Evolutionary conservation across 2,329 filamentous ascomycete genomes (phyloP).

Genomic region (Aspergillus sp.): DNA sequence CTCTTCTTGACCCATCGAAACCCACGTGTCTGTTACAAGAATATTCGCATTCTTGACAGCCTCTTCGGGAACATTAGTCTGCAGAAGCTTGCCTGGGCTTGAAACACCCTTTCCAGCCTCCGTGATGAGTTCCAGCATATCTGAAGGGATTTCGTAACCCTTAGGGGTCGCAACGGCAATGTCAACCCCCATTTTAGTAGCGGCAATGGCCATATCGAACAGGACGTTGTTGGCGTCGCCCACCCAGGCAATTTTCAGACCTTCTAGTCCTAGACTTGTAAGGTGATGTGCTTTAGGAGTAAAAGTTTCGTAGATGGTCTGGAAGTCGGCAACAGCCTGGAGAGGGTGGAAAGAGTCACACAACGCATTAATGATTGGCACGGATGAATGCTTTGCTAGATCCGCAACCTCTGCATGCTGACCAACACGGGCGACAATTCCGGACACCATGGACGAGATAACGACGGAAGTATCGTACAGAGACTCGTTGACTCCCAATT

Average conservation of each 20-base stretch:
- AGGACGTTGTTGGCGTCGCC: constrained; percentile 97
- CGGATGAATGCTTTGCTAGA: constrained; percentile 69
- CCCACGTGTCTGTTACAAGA: constrained; percentile 95
- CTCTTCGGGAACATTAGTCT: constrained; percentile 80
- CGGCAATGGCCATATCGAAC: constrained; percentile 86
- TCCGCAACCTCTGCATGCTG: constrained; percentile 72
- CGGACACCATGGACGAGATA: constrained; percentile 89
- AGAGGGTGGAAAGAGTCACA: constrained; percentile 91
- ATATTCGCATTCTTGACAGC: constrained; percentile 83
- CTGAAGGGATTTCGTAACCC: constrained; percentile 76
- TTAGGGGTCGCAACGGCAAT: constrained; percentile 82
- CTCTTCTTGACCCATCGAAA: constrained; percentile 95
- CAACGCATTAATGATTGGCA: constrained; percentile 83
- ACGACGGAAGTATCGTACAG: constrained; percentile 90
- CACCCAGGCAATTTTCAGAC: constrained; percentile 91
- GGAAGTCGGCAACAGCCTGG: constrained; percentile 90
- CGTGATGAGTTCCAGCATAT: constrained; percentile 72
- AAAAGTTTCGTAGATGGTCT: constrained; percentile 83
- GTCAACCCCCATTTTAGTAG: constrained; percentile 81
- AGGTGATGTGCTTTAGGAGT: constrained; percentile 45
- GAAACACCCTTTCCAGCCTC: constrained; percentile 59
- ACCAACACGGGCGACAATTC: constrained; percentile 77
- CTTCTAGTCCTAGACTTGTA: constrained; percentile 67
- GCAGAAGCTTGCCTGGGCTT: constrained; percentile 65
- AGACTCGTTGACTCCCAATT: constrained; percentile 90